Evolutionary conservation across 306 rosid genomes (phyloP), one percentile per base, ranked within the genome.

Genomic region (Cyclanthera cordifolia): DNA sequence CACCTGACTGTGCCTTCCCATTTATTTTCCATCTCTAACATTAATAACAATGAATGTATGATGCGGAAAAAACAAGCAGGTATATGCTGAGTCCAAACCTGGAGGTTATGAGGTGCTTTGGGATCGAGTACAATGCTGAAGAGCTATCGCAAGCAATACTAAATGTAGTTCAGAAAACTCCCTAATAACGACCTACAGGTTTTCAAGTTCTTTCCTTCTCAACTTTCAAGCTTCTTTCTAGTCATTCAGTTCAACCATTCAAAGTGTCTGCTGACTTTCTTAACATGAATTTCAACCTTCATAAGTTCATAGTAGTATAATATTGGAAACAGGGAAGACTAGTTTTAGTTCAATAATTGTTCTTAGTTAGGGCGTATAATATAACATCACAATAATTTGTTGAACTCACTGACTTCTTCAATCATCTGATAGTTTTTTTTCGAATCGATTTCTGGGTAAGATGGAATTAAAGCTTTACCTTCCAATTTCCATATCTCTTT

Each of bases 101-200:
- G 93, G 93, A 92, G 85, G 92, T 92, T 47, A 85, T 69, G 77
- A 85, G 88, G 83, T 85, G 88, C 82, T 87, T 85, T 8, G 96
- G 98, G n/a, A 79, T 84, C 0, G 95, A 92, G 84, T 92, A 87
- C 75, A 76, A 80, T 75, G 90, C 84, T 2, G 87, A 85, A 39
- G 95, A 87, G 28, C 78, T 92, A 66, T 75, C 90, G 15, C 81
- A 81, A 50, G 90, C 81, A 15, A 81, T 92, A 75, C 58, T 70
- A 57, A 84, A 85, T 52, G 89, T 79, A 79, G 19, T 92, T 59
- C 78, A 59, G 77, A 73, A 78, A 69, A 24, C 74, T 53, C 23
- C 74, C 14, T 13, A 32, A 37, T 70, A 41, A 52, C 16, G 25
- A 14, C 59, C 39, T 8, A 21, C 59, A 69, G 57, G 60, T 30